Evolutionary conservation across 441 rosid species (phyloP).

Genomic region (Daphne laureola): DNA sequence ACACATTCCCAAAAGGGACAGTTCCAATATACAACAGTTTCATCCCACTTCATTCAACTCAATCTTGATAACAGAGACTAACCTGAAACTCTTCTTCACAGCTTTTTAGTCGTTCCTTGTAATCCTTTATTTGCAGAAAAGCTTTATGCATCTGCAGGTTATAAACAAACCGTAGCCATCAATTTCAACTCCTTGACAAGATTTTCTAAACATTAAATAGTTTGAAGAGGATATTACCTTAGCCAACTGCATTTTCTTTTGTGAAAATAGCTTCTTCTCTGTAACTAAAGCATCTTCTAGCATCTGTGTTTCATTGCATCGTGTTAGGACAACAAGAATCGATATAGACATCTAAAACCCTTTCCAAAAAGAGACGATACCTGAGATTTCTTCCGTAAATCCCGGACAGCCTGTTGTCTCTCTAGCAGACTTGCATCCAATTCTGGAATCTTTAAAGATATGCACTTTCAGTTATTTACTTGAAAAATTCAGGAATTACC

Average conservation of each 20-base stretch:
- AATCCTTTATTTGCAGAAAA: conserved; percentile 56
- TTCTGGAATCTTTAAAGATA: conserved; percentile 37
- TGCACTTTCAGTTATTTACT: too few relatives aligned
- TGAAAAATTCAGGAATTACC: too few relatives aligned
- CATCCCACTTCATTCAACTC: too few relatives aligned
- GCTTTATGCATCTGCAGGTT: conserved; percentile 52
- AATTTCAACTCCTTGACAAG: conserved; percentile 12
- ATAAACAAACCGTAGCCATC: conserved; percentile 11
- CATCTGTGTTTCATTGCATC: conserved; percentile 38
- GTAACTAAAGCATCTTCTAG: conserved; percentile 59
- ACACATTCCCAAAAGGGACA: too few relatives aligned
- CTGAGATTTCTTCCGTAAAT: conserved; percentile 55
- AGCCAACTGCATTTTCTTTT: conserved; percentile 44
- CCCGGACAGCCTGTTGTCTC: conserved; percentile 36
- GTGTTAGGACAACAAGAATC: conserved; percentile 17
- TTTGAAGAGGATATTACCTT: conserved; percentile 32
- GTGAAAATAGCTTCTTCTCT: conserved; percentile 57
- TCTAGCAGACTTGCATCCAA: conserved; percentile 44
- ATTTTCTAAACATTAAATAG: conserved; percentile 1
- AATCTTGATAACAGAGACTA: conserved; percentile 10
- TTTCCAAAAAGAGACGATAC: conserved; percentile 20
- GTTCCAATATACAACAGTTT: too few relatives aligned
- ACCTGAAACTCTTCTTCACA: conserved; percentile 79
- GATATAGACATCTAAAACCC: conserved; percentile 9
- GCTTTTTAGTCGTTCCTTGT: conserved; percentile 49